phyloP scores from a whole-genome alignment of 2,329 filamentous ascomycete genomes.

The Cyphellophora attinorum region DNA sequence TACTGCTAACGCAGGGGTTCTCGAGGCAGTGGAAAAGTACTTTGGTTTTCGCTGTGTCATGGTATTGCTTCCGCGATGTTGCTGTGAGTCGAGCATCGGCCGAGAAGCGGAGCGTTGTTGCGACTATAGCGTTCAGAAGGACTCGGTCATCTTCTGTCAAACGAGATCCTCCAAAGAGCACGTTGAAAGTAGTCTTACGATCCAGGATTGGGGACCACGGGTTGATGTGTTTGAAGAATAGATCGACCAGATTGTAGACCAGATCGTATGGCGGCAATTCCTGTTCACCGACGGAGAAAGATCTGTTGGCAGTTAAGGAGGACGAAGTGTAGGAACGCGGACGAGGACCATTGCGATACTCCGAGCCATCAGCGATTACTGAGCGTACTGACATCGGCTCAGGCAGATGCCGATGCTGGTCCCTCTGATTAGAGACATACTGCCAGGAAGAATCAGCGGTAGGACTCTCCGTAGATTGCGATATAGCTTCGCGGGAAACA shows the following conservation, averaged over 20 bases:
- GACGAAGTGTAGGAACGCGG: background rate
- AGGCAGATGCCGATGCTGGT: background rate
- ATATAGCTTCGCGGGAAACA: background rate
- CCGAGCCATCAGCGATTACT: background rate
- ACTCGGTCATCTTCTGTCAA: constrained; percentile 39
- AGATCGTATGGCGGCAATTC: constrained; percentile 62
- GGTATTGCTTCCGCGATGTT: constrained; percentile 63
- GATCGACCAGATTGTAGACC: constrained; percentile 61
- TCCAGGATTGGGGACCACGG: constrained; percentile 88
- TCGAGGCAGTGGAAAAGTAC: constrained; percentile 82
- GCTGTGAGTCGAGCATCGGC: constrained; percentile 65
- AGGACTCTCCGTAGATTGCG: background rate
- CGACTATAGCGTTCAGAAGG: constrained; percentile 57
- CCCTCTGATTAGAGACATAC: background rate
- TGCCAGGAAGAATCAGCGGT: background rate
- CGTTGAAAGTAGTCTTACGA: constrained; percentile 69
- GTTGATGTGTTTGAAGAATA: constrained; percentile 73
- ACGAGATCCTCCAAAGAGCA: constrained; percentile 66
- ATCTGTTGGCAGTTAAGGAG: background rate
- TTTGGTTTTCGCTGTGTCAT: constrained; percentile 72
- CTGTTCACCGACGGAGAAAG: background rate
- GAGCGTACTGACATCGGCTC: background rate
- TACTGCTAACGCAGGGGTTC: constrained; percentile 75
- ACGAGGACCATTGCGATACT: background rate
- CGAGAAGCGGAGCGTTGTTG: constrained; percentile 77